Evolutionary conservation across 2,329 filamentous ascomycete genomes (phyloP).

Genomic region (Neofusicoccum cordaticola): DNA sequence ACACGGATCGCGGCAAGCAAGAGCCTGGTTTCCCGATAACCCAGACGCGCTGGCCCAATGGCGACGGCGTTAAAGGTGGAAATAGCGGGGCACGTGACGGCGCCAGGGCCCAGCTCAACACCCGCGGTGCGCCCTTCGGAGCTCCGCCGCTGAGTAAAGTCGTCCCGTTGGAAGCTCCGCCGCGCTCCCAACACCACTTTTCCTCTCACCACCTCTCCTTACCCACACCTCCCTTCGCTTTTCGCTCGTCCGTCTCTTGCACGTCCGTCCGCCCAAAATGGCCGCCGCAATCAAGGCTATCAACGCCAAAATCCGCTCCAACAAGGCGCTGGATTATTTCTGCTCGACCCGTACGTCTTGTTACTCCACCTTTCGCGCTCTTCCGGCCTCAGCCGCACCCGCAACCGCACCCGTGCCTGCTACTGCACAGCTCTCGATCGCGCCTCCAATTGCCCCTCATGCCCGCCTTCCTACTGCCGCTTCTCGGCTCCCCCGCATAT

Average conservation of each 20-base stretch:
- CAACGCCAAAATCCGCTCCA: conserved; percentile 53
- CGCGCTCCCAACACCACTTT: conserved; percentile 5
- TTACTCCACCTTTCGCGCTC: conserved; percentile 9
- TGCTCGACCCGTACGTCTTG: conserved; percentile 53
- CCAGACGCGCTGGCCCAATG: background rate
- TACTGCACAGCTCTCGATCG: background rate
- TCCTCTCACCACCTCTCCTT: background rate
- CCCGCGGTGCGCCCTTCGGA: conserved; percentile 4
- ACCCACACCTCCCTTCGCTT: background rate
- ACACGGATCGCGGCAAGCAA: background rate
- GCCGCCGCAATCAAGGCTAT: conserved; percentile 53
- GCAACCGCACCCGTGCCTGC: background rate
- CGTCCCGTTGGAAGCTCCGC: conserved; percentile 1
- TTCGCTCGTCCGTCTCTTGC: background rate
- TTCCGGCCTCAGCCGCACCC: conserved; percentile 14
- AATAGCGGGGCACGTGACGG: conserved; percentile 5
- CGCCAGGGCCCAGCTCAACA: background rate
- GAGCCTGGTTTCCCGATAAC: background rate
- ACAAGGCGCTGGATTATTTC: conserved; percentile 51
- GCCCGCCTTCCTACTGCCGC: background rate
- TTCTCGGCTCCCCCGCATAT: background rate
- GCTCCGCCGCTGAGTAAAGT: conserved; percentile 13
- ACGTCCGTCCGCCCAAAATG: conserved; percentile 36
- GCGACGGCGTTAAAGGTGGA: background rate
- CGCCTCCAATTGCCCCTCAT: background rate